Base-by-base conservation (phyloP, 768 basidiomycete genomes). In the Clavaria fumosa region DNA sequence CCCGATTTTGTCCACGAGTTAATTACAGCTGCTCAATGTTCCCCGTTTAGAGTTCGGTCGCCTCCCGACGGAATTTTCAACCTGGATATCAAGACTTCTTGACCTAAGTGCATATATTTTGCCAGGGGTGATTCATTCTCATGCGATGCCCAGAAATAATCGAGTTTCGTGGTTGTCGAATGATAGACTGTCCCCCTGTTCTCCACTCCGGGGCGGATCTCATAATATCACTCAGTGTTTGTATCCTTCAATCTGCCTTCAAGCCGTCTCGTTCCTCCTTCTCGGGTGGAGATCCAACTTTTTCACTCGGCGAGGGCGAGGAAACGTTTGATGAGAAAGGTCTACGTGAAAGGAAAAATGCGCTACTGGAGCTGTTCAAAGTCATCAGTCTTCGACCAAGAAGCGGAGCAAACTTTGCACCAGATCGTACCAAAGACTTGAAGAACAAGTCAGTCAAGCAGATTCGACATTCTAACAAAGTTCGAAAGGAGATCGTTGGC, bases 11-110 rank as follows among this genome's bases (percentile, higher is more conserved):
- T n/a, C n/a, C n/a, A n/a, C n/a, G n/a, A n/a, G n/a, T n/a, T n/a
- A n/a, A n/a, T n/a, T n/a, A n/a, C n/a, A n/a, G n/a, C n/a, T n/a
- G n/a, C n/a, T n/a, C n/a, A n/a, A n/a, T n/a, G n/a, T n/a, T n/a
- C n/a, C n/a, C n/a, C n/a, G n/a, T n/a, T 11, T 50, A 81, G 84
- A 86, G 48, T 80, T 90, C 46, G 85, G 81, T 7, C 64, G 85
- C 18, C 54, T 90, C 19, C 74, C 79, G 0, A 75, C 73, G 39
- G 74, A 79, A 24, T 61, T 70, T 18, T 70, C 80, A 4, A 62
- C 64, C 46, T 88, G 83, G 84, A 65, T 82, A 11, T 72, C 78
- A 14, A 75, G 67, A 43, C 58, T 89, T 2, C 58, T 88, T 10
- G 85, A 89, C 47, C 60, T 75, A 30, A 70, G 82, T 80, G 43